Evolutionary conservation across 2,329 filamentous ascomycete genomes (phyloP).

Genomic region (Chrysoporthe deuterocubensis): DNA sequence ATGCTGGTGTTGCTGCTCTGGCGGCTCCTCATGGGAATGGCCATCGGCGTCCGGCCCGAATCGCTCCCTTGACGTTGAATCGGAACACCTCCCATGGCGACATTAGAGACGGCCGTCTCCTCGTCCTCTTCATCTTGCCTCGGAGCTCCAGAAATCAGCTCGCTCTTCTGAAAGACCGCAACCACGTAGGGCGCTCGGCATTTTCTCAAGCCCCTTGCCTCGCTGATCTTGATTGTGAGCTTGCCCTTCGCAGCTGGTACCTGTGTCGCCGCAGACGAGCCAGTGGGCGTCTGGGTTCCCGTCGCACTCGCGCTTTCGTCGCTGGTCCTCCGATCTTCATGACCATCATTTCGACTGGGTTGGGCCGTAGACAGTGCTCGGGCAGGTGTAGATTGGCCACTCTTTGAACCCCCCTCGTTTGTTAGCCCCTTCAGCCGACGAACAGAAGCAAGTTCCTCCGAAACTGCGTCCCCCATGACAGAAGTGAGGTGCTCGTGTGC

Average conservation of each 20-base stretch:
- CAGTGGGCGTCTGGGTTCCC: conserved; percentile 57
- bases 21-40: conserved; percentile 94
- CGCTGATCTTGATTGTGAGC: conserved; percentile 84
- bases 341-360: conserved; percentile 53
- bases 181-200: conserved; percentile 93
- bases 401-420: conserved; percentile 80
- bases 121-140: conserved; percentile 67
- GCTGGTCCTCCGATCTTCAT: conserved; percentile 43
- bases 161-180: conserved; percentile 94
- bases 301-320: conserved; percentile 48
- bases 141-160: conserved; percentile 90
- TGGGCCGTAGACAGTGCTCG: conserved; percentile 75
- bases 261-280: conserved; percentile 55
- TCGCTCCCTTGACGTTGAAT: conserved; percentile 76
- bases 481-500: conserved; percentile 46
- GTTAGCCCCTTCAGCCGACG: conserved; percentile 86
- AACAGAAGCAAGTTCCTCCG: conserved; percentile 64
- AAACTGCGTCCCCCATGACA: conserved; percentile 43
- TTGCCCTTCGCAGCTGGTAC: conserved; percentile 81
- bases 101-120: conserved; percentile 40
- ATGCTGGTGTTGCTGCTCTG: conserved; percentile 95
- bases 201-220: conserved; percentile 80
- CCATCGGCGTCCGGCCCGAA: conserved; percentile 79
- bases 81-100: conserved; percentile 55
- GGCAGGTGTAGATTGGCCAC: conserved; percentile 87